These are phyloP conservation scores for Colletotrichum gloeosporioides DNA, from an alignment of 2,329 filamentous ascomycete genomes.

Conservation along the genomic window DNA sequence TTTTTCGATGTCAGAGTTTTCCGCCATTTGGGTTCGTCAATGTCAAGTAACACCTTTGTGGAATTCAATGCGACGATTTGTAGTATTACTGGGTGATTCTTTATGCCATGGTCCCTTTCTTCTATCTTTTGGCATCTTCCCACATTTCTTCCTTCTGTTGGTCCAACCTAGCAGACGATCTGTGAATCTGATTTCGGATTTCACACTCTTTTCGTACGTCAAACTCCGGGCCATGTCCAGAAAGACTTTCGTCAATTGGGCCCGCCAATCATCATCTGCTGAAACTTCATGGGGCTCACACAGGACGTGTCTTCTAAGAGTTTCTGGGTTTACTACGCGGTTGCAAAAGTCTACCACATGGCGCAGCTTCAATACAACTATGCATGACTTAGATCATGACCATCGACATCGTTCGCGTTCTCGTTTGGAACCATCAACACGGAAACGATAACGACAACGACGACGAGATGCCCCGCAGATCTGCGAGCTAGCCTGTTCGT, in stretches of 20 bases:
- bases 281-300: background rate
- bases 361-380: background rate
- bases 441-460: background rate
- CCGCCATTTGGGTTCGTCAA: background rate
- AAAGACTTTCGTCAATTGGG: background rate
- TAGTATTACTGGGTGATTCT: background rate
- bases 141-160: accelerated
- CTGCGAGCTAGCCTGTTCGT: background rate
- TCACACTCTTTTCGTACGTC: background rate
- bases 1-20: background rate
- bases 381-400: accelerated
- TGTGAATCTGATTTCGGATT: background rate
- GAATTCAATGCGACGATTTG: background rate
- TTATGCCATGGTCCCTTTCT: accelerated
- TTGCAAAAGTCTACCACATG: accelerated
- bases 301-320: background rate
- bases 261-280: background rate
- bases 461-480: background rate
- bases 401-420: background rate
- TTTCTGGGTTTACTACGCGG: background rate
- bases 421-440: background rate
- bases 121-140: accelerated
- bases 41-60: accelerated
- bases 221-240: background rate
- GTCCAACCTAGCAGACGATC: background rate